Conservation (phyloP, 2,329 filamentous ascomycete genomes). For the Elsinoe batatas region DNA sequence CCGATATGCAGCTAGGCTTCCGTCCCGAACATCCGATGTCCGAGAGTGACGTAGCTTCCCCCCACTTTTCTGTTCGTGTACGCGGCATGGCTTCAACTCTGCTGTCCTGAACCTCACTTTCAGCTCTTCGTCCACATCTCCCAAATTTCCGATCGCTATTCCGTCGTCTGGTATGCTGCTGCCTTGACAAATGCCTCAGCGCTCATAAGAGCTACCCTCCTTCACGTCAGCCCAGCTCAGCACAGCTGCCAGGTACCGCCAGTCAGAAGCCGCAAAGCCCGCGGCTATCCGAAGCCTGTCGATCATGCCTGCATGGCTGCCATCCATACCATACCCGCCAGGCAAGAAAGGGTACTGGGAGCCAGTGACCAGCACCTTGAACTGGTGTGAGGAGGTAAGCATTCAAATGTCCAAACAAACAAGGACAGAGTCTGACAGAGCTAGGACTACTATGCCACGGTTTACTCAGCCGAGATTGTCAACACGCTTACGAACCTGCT, state of each 20-base stretch:
- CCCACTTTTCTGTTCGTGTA: background rate
- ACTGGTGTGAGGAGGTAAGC: constrained; percentile 69
- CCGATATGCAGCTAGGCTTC: background rate
- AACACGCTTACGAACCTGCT: constrained; percentile 74
- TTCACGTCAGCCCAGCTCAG: background rate
- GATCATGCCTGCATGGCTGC: constrained; percentile 31
- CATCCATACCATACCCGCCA: constrained; percentile 41
- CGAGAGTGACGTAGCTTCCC: constrained; percentile 1
- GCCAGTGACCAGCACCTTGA: constrained; percentile 60
- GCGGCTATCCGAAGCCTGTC: background rate
- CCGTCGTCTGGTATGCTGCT: background rate
- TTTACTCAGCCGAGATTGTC: constrained; percentile 66
- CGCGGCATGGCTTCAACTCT: background rate
- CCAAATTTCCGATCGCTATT: background rate
- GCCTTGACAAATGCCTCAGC: background rate
- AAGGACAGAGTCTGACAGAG: too few relatives aligned
- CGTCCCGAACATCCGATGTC: background rate
- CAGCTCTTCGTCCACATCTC: background rate
- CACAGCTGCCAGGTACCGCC: background rate
- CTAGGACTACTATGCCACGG: constrained; percentile 66
- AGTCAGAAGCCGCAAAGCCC: background rate
- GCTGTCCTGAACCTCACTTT: background rate
- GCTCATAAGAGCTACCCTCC: background rate
- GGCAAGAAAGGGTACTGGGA: constrained; percentile 54
- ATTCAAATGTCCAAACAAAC: too few relatives aligned